phyloP scores from a whole-genome alignment of 2,329 filamentous ascomycete genomes.

The Pseudocercospora eumusae region DNA sequence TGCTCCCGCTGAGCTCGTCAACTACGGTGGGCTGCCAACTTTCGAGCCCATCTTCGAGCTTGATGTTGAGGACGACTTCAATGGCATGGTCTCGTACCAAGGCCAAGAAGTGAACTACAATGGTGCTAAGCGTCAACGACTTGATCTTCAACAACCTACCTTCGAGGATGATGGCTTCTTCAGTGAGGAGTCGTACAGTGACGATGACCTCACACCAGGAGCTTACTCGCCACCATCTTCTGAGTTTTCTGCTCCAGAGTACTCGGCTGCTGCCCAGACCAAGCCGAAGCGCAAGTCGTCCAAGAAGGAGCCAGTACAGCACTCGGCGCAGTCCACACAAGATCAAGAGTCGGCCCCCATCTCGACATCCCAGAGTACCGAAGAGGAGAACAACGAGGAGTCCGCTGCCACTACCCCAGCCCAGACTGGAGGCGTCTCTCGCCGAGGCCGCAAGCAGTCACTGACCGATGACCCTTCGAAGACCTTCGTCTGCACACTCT shows the following conservation, averaged over 20 bases:
- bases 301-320: conserved; percentile 46
- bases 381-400: conserved; percentile 24
- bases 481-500: conserved; percentile 95
- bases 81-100: conserved; percentile 69
- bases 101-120: conserved; percentile 63
- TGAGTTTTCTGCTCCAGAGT: conserved; percentile 44
- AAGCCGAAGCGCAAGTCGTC: conserved; percentile 37
- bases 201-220: conserved; percentile 64
- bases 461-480: conserved; percentile 96
- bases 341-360: conserved; percentile 44
- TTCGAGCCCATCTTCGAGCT: conserved; percentile 76
- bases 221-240: conserved; percentile 64
- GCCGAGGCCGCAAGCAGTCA: conserved; percentile 96
- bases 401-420: conserved; percentile 37
- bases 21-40: conserved; percentile 67
- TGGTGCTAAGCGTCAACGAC: conserved; percentile 69
- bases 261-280: conserved; percentile 32
- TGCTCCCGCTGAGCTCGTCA: conserved; percentile 48
- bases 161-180: conserved; percentile 74
- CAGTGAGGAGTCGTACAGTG: conserved; percentile 73
- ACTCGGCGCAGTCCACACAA: conserved; percentile 49
- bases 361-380: conserved; percentile 42
- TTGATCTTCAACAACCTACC: conserved; percentile 66
- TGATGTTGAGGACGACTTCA: conserved; percentile 88
- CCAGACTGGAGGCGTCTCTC: conserved; percentile 64